Conservation (phyloP, 495 filamentous ascomycete genomes). For the Penicillium roqueforti region DNA sequence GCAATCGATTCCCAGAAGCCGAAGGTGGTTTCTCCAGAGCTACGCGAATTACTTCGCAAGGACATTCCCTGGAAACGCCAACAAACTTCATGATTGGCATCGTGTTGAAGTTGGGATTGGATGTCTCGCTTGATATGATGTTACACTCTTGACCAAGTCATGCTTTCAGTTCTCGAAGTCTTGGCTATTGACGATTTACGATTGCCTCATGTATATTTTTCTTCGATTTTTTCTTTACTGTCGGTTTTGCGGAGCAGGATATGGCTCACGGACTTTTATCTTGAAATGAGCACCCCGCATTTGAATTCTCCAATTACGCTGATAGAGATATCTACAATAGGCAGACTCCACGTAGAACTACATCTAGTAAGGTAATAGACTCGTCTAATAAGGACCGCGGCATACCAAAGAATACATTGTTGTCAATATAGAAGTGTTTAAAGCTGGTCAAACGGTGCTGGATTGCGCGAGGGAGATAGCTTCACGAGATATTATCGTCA, state of each 20-base stretch:
- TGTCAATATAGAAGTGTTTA: too few species aligned
- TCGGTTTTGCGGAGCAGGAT: not conserved
- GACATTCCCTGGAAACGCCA: slow-evolving; percentile 51
- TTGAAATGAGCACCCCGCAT: not conserved
- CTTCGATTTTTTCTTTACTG: not conserved
- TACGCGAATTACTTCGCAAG: slow-evolving; percentile 69
- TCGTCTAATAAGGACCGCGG: too few species aligned
- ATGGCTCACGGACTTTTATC: not conserved
- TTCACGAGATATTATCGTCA: too few species aligned
- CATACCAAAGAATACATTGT: too few species aligned
- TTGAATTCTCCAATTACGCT: not conserved
- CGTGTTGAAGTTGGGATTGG: not conserved
- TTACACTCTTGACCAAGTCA: not conserved
- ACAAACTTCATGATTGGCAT: slow-evolving; percentile 5
- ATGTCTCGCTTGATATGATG: not conserved
- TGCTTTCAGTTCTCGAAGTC: not conserved
- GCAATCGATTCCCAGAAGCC: slow-evolving; percentile 35
- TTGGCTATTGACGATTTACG: not conserved
- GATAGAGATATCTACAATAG: not conserved
- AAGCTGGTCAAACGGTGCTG: too few species aligned
- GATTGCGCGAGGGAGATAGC: too few species aligned
- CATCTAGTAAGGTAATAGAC: too few species aligned
- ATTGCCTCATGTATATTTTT: slow-evolving; percentile 2
- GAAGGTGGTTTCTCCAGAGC: slow-evolving; percentile 74
- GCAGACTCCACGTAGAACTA: not conserved